phyloP scores from a whole-genome alignment of 768 basidiomycete genomes.

The Daedaleopsis sinensis region DNA sequence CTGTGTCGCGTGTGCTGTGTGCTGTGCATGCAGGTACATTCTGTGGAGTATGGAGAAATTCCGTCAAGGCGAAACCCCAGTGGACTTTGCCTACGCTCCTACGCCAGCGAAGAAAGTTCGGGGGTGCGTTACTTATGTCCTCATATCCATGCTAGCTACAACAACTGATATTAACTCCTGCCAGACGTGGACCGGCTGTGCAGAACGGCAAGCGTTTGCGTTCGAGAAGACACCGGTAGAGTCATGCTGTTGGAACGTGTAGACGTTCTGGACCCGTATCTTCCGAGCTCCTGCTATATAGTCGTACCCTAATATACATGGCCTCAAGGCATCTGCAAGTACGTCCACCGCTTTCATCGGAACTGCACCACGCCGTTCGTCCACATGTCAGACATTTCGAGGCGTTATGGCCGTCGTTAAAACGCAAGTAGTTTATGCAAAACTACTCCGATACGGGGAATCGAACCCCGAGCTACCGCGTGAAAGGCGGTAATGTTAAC shows the following conservation, averaged over 20 bases:
- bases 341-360: no score
- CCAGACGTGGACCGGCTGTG: constrained; percentile 69
- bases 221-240: constrained; percentile 51
- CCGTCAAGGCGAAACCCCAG: constrained; percentile 55
- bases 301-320: not conserved
- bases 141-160: constrained; percentile 2
- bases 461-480: constrained; percentile 46
- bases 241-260: constrained; percentile 1
- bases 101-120: constrained; percentile 77
- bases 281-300: not conserved
- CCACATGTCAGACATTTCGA: no score
- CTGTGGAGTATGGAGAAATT: constrained; percentile 87
- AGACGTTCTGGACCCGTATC: not conserved
- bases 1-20: not conserved
- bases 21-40: constrained; percentile 59
- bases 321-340: not conserved
- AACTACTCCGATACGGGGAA: constrained; percentile 42
- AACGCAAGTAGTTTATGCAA: no score
- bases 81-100: constrained; percentile 64
- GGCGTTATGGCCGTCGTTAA: no score
- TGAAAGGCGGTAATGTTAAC: constrained; percentile 43
- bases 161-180: not conserved
- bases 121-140: constrained; percentile 54
- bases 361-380: no score
- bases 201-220: constrained; percentile 78